phyloP scores from a whole-genome alignment of 2,329 filamentous ascomycete species.

The Coleophoma crateriformis region DNA sequence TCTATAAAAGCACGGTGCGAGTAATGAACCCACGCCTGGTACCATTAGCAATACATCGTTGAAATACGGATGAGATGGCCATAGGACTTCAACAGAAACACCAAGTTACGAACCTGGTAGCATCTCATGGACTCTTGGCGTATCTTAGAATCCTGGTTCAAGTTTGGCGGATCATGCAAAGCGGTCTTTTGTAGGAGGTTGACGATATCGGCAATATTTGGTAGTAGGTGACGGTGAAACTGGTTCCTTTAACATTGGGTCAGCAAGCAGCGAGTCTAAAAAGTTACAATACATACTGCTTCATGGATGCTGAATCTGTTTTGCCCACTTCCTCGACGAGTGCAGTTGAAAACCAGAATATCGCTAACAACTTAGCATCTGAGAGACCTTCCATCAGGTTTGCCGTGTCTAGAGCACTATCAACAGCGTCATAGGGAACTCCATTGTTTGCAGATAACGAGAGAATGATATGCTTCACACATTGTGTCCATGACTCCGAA shows the following conservation, averaged over 20 bases:
- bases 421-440: conserved; percentile 41
- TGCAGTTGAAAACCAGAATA: conserved; percentile 59
- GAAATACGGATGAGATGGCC: no score
- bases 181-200: conserved; percentile 35
- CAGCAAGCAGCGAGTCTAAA: conserved; percentile 1
- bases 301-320: conserved; percentile 55
- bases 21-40: conserved; percentile 68
- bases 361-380: conserved; percentile 45
- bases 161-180: conserved; percentile 33
- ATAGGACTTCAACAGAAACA: no score
- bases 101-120: conserved; percentile 44
- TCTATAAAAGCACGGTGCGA: conserved; percentile 58
- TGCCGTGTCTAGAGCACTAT: conserved; percentile 35
- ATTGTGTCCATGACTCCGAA: conserved; percentile 59
- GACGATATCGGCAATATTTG: conserved; percentile 45
- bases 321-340: conserved; percentile 65
- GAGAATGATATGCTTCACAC: conserved; percentile 56
- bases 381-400: conserved; percentile 40
- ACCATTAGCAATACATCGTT: neutral
- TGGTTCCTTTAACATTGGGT: conserved; percentile 24
- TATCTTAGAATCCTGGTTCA: conserved; percentile 34
- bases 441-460: conserved; percentile 46
- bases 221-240: conserved; percentile 44
- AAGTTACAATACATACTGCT: conserved; percentile 35
- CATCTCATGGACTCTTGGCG: conserved; percentile 54